These are phyloP conservation scores for Coemansia sp. DNA, from an alignment of 192 early-diverging fungal species.

Conservation along the genomic window DNA sequence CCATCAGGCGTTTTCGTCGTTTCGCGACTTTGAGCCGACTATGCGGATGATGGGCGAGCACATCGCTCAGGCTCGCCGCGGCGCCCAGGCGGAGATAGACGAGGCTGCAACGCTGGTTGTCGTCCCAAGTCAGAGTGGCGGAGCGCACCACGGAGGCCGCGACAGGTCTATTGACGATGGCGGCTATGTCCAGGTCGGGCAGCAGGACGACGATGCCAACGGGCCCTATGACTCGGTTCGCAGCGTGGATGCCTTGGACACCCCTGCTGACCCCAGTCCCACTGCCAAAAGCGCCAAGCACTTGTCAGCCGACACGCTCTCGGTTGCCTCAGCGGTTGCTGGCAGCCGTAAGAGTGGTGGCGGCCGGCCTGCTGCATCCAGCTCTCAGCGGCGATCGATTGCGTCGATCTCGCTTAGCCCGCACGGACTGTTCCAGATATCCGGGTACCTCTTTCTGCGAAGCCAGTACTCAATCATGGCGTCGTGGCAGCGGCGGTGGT, in stretches of 20 bases:
- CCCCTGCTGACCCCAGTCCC: constrained; percentile 10
- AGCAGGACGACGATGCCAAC: constrained; percentile 29
- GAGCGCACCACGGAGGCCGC: background rate
- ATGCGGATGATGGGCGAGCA: constrained; percentile 67
- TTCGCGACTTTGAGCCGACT: constrained; percentile 77
- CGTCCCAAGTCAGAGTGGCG: background rate
- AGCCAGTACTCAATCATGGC: constrained; percentile 70
- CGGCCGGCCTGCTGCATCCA: background rate
- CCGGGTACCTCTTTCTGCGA: constrained; percentile 79
- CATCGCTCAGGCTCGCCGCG: constrained; percentile 16
- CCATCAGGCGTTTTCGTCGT: constrained; percentile 77
- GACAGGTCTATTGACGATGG: constrained; percentile 10
- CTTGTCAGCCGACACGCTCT: background rate
- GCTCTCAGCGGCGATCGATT: constrained; percentile 23
- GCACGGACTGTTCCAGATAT: constrained; percentile 56
- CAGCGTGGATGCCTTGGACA: constrained; percentile 18
- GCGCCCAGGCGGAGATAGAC: constrained; percentile 12
- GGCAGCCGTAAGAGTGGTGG: background rate
- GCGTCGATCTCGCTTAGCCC: constrained; percentile 46
- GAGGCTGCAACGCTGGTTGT: constrained; percentile 22
- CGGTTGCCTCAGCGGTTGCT: background rate
- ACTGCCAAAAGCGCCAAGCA: constrained; percentile 7
- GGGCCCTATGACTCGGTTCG: constrained; percentile 8
- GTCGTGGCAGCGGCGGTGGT: constrained; percentile 78
- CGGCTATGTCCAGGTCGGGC: constrained; percentile 44